Evolutionary conservation across 1,284 basidiomycete species (phyloP), one percentile per base, ranked within the genome.

Genomic region (Puccinia sorghi): DNA sequence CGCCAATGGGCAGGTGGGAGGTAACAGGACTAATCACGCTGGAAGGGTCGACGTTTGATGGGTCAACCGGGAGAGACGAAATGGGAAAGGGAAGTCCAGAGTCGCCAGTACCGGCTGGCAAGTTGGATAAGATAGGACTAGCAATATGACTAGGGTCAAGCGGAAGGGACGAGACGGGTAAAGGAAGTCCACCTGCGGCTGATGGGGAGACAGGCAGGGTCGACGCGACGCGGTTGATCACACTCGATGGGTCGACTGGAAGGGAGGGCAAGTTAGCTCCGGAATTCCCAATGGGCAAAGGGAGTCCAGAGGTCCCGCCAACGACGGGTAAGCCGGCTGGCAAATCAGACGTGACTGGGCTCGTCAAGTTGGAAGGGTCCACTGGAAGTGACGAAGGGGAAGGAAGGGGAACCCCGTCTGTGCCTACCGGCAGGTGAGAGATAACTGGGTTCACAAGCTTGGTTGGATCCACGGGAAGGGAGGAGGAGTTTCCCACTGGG

Each of bases 61-160:
- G 59, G 61, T 64, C 61, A 0, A 64, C 61, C 13, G 61, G 61
- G 22, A 46, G 39, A 25, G 61, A 64, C 20, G 50, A 17, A n/a
- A 17, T n/a, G 22, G 32, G 20, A 12, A 64, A 41, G 13, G 57
- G 57, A 37, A 27, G 17, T 27, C 25, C 59, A n/a, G 37, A 4
- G 12, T 8, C 20, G 2, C 7, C 15, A 17, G 17, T 8, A 12
- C 11, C 57, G 20, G 11, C 57, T 15, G 32, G 57, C 20, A 61
- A 61, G 32, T 17, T 25, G 4, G 37, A 63, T 13, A 22, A 3
- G 37, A 32, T 4, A 32, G 32, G 32, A 32, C 32, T 32, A 32
- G 32, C 32, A 32, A 32, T 32, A 1, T 32, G 1, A 32, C 2
- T 32, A 2, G 32, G 32, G 32, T 32, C 32, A 1, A 32, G 11